Base-by-base conservation (phyloP, 768 basidiomycete species). In the Serendipita vermifera region DNA sequence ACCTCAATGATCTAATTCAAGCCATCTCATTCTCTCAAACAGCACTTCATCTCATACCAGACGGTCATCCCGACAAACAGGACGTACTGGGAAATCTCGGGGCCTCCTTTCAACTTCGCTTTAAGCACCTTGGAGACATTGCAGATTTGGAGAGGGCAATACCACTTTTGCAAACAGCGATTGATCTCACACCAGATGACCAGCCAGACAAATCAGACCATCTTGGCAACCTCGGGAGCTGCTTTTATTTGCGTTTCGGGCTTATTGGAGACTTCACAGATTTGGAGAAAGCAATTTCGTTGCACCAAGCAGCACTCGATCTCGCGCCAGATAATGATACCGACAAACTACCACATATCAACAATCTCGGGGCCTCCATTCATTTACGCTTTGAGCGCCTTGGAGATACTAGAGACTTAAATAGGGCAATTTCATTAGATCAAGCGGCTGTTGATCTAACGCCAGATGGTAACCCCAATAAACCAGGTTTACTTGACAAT, bases 61-160 rank as follows among this genome's bases (percentile, higher is more conserved):
- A 54, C 31, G 53, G 33, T 31, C 53, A 60, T 43, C 54, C 59
- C n/a, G 54, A 60, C 59, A 60, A 55, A 38, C 54, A 48, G 11
- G 32, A 9, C 3, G 55, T 39, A 22, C 51, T 60, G 1, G 55
- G 40, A 24, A 55, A 59, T 35, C 33, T 59, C 15, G 54, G 59
- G 13, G 41, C 22, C 14, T 22, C 53, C 26, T 20, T 38, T 9
- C 15, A 27, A 29, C 13, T 22, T 14, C 59, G 59, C 14, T 60
- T 60, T 55, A 54, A 60, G 26, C 59, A 38, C 29, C 40, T 53
- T 1, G 58, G 58, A n/a, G 24, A 59, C 33, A 36, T 55, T 24
- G 33, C 20, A 20, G 54, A 55, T 22, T 33, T 60, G 17, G 29
- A 38, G 36, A 3, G 29, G 2, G n/a, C n/a, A n/a, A n/a, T 38